Evolutionary conservation across 306 rosid genomes (phyloP), one percentile per base, ranked within the genome.

Genomic region (Vigna nakashimae): DNA sequence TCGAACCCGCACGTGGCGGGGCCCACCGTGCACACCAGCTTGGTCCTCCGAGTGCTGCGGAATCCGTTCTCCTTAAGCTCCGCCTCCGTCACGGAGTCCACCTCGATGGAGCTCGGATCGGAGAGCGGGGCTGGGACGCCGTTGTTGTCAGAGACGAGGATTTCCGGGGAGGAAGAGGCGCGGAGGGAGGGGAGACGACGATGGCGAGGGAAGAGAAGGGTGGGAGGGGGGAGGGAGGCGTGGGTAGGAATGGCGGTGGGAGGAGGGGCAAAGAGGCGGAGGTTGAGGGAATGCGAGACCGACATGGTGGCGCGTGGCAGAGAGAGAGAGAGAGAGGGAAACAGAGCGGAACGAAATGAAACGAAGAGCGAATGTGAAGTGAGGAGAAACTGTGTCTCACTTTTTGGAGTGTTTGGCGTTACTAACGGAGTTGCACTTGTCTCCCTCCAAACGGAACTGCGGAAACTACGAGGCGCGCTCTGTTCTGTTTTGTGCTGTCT

Each of bases 51-150:
- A 10, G 99, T 92, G 80, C 97, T 92, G 22, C 98, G 87, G 89
- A 93, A 93, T 0, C 99, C 96, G 62, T 96, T 96, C 84, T 96
- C 98, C 77, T 85, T 80, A 17, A 96, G 84, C 84, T 96, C 98
- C 1, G 85, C 63, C 84, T 91, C 97, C 0, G 98, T 92, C 18
- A 96, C 97, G 0, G 98, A 45, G 55, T 96, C 99, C 30, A 92
- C 99, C 59, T 96, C 98, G 28, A 92, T 87, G 8, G 97, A 84
- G 73, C 80, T 76, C 14, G 60, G 87, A 86, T 92, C 95, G 13
- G 92, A 70, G 4, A 85, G 26, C 3, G 58, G 0, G 4, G 92
- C 60, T 1, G 86, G 32, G 32, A 40, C 82, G 13, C 82, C 86
- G 46, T 77, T 77, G 71, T 65, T 71, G 50, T 82, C 82, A 58